Base-by-base conservation (phyloP, 768 basidiomycete genomes). In the Phylloporus sp. region DNA sequence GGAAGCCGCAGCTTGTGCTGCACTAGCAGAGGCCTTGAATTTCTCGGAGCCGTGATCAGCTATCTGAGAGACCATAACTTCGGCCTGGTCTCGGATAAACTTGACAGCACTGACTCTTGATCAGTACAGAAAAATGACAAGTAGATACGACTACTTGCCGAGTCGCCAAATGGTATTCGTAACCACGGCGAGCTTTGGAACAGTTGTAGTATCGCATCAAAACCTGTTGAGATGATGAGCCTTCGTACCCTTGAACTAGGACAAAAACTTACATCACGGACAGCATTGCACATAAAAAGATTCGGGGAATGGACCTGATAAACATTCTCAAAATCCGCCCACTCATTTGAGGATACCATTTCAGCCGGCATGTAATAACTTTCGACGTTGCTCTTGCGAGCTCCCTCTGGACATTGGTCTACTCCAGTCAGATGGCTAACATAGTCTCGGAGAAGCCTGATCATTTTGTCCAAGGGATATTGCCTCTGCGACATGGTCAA, bases 301-400 rank as follows among this genome's bases (percentile, higher is more conserved):
- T 82, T 86, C 1, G 93, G 94, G 54, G 82, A 87, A 68, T 97
- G 93, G 15, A 93, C 78, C 62, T 95, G 90, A 63, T 94, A 91
- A 23, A 94, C 91, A 60, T 95, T 89, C 63, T 89, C 86, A 69
- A 95, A 97, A 53, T 84, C 81, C 2, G 78, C 80, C 87, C 82
- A 86, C 60, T 91, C 88, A 22, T 81, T 74, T 24, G 83, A 74
- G 11, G 84, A 81, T 29, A 86, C 77, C 39, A 80, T 78, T 59
- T 86, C 84, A 12, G 82, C 76, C 27, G 86, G 84, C 69, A 88
- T 80, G 50, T 82, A 77, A 58, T 87, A 86, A 47, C 72, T 79
- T 48, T 76, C 71, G 11, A 67, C 61, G 27, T 70, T 69, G 38
- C 67, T 71, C 54, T 67, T 65, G 46, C 62, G 64, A 26, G 55